Evolutionary conservation across 179 eudicot species (phyloP), one percentile per base, ranked within the genome.

Genomic region (Camellia oleifera): DNA sequence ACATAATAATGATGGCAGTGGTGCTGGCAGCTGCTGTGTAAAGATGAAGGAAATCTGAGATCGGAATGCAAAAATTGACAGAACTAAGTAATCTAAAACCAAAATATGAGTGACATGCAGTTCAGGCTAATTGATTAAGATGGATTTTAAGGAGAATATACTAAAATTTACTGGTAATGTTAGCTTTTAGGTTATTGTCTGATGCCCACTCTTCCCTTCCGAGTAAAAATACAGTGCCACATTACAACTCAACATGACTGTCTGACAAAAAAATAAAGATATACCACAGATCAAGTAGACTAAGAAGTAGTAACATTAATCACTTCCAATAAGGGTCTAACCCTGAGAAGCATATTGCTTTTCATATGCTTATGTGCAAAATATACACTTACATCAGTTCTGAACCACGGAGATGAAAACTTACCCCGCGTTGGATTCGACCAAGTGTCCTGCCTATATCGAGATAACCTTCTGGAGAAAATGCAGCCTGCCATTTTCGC

Each of bases 361-460:
- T 72, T 53, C 60, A 12, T 56, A 54, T 73, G 46, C 48, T 26
- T 26, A 46, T 40, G 48, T 54, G 26, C 45, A 12, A 26, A 10
- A 32, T 32, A 74, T 56, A 17, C 11, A 56, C 12, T 72, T 18
- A 7, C 17, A 3, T 52, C 5, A 8, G 52, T 57, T 57, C 54
- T 64, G 69, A 17, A 44, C 65, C 46, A 64, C 18, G 73, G 4
- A 80, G 50, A 57, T 17, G 44, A 66, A 76, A 85, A 80, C 96
- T 85, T 89, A 96, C 99, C 92, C 97, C 99, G 48, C 95, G 97
- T 13, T 91, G 93, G 58, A 96, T 91, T 75, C 99, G 90, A 81
- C 93, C 72, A 61, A 96, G 92, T 54, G 91, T 92, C 88, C 93
- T 92, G 85, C 94, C 89, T 83, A 96, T 94, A 87, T 96, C 96